Evolutionary conservation across 2,329 filamentous ascomycete species (phyloP).

Genomic region (Aureobasidium sp.): DNA sequence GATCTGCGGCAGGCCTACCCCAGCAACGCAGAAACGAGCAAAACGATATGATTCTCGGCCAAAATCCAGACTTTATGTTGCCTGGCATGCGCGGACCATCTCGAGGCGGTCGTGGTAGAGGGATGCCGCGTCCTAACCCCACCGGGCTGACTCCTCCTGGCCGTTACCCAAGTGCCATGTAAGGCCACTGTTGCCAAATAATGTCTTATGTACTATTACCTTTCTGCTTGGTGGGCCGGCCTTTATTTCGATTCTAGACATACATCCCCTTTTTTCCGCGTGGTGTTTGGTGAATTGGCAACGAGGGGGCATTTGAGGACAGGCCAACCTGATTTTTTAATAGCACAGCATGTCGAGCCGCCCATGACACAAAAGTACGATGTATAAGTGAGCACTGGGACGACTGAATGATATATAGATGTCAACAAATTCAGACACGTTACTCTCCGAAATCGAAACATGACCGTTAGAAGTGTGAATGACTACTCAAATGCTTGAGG

Average conservation of each 20-base stretch:
- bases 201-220: slow-evolving; percentile 12
- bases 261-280: background rate
- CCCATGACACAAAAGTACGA: background rate
- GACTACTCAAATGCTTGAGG: background rate
- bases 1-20: slow-evolving; percentile 22
- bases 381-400: background rate
- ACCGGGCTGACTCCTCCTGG: slow-evolving; percentile 26
- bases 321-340: background rate
- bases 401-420: slow-evolving; percentile 5
- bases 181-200: background rate
- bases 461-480: background rate
- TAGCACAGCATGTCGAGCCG: background rate
- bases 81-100: slow-evolving; percentile 39
- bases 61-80: slow-evolving; percentile 80
- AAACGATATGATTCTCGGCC: slow-evolving; percentile 67
- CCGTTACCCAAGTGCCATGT: slow-evolving; percentile 26
- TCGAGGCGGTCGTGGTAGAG: slow-evolving; percentile 23
- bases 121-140: slow-evolving; percentile 14
- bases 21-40: slow-evolving; percentile 40
- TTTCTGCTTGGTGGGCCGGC: background rate
- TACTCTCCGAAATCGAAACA: background rate
- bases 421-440: background rate
- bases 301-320: background rate
- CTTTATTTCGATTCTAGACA: slow-evolving; percentile 13
- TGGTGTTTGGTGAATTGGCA: background rate